These are phyloP conservation scores for Vigna trinervia DNA, from an alignment of 306 rosid genomes.

Conservation along the genomic window DNA sequence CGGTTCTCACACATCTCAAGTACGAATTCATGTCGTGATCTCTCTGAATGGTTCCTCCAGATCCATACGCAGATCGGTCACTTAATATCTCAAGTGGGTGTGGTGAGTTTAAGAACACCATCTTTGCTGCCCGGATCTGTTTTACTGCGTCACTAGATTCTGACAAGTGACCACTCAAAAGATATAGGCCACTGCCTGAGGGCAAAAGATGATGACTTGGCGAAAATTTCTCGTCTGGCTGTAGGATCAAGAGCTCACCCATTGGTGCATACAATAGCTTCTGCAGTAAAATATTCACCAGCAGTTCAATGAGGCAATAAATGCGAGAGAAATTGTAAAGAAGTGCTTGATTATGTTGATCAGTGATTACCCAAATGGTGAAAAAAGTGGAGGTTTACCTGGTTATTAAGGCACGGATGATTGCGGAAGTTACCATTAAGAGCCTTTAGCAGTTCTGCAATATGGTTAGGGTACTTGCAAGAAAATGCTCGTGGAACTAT, in stretches of 20 bases:
- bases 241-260: slow-evolving; percentile 78
- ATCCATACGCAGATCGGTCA: slow-evolving; percentile 78
- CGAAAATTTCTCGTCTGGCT: slow-evolving; percentile 76
- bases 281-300: slow-evolving; percentile 43
- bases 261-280: slow-evolving; percentile 71
- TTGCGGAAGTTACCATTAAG: slow-evolving; percentile 66
- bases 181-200: slow-evolving; percentile 73
- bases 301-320: background rate
- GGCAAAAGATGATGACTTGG: slow-evolving; percentile 80
- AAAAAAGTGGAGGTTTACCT: slow-evolving; percentile 49
- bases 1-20: slow-evolving; percentile 57
- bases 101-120: slow-evolving; percentile 70
- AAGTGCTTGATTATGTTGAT: background rate
- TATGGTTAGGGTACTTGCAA: slow-evolving; percentile 71
- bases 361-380: background rate
- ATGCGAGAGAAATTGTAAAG: background rate
- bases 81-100: slow-evolving; percentile 81
- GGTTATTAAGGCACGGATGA: slow-evolving; percentile 73
- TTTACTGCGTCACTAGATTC: slow-evolving; percentile 49
- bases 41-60: slow-evolving; percentile 69
- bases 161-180: slow-evolving; percentile 46
- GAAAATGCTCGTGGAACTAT: slow-evolving; percentile 82
- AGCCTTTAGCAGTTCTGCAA: slow-evolving; percentile 75
- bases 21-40: slow-evolving; percentile 86
- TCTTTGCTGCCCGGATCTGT: slow-evolving; percentile 59